Percentiles rank a stretch among this genome's conserved stretches.
phyloP scores from a whole-genome alignment of 345 rosid genomes.

The Melaleuca alternifolia region DNA sequence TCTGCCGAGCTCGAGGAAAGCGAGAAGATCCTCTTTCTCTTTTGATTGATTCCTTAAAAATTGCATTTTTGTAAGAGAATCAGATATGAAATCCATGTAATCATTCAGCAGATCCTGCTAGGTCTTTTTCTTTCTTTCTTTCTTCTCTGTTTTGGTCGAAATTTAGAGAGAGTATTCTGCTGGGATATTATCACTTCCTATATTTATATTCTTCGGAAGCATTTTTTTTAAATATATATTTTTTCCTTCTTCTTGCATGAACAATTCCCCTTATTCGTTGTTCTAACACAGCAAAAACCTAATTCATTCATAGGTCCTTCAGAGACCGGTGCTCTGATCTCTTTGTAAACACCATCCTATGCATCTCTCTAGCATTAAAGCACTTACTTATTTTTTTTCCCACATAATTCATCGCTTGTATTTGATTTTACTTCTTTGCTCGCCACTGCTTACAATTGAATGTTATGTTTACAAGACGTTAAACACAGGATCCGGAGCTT shows the following conservation, averaged over 20 bases:
- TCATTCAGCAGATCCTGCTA: not conserved
- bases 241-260: not conserved
- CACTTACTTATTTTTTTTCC: not conserved
- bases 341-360: not conserved
- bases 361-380: not conserved
- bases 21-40: not conserved
- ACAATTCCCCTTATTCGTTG: not conserved
- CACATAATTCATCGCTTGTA: not conserved
- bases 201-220: not conserved
- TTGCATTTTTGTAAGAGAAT: not conserved
- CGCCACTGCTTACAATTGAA: not conserved
- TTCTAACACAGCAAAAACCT: not conserved
- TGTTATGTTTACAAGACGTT: not conserved
- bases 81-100: not conserved
- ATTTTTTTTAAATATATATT: too few relatives aligned
- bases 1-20: not conserved
- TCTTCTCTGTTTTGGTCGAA: not conserved
- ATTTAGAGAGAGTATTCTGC: not conserved
- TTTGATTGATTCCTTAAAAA: not conserved
- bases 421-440: not conserved
- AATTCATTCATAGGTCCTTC: not conserved
- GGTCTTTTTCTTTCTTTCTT: not conserved
- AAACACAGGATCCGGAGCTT: not conserved
- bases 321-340: not conserved
- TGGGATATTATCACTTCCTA: not conserved